These are phyloP conservation scores for Termitomyces sp. DNA, from an alignment of 768 basidiomycete genomes.

Conservation along the genomic window DNA sequence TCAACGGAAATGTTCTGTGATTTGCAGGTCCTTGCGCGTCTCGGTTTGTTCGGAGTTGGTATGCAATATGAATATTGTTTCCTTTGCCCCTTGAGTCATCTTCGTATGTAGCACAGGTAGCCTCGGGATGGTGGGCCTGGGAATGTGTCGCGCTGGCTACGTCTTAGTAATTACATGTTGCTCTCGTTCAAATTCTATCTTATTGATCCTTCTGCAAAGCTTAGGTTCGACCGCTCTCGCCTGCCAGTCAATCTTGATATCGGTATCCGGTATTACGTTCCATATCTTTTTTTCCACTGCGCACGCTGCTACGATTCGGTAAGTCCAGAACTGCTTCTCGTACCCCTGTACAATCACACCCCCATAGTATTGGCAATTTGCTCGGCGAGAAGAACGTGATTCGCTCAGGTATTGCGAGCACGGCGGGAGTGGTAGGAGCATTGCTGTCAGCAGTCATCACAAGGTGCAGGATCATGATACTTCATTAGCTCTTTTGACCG, in stretches of 20 bases:
- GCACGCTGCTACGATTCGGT: conserved; percentile 82
- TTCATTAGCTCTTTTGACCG: not conserved
- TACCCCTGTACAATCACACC: not conserved
- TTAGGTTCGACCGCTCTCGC: conserved; percentile 78
- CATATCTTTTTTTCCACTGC: conserved; percentile 79
- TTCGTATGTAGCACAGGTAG: conserved; percentile 50
- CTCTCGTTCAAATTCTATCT: not conserved
- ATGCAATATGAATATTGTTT: conserved; percentile 9
- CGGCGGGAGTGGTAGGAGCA: conserved; percentile 49
- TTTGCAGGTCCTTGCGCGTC: conserved; percentile 56
- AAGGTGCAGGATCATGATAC: not conserved
- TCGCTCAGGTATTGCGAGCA: conserved; percentile 20
- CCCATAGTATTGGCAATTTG: conserved; percentile 5
- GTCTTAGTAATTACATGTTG: conserved; percentile 25
- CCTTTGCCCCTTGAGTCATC: not conserved
- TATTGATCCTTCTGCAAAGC: conserved; percentile 25
- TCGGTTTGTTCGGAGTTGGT: conserved; percentile 83
- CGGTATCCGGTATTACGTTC: conserved; percentile 66
- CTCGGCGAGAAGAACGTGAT: conserved; percentile 8
- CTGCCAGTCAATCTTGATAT: conserved; percentile 77
- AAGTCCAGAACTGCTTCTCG: not conserved
- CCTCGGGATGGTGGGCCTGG: conserved; percentile 97
- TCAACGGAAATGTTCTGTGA: conserved; percentile 54
- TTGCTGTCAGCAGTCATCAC: not conserved
- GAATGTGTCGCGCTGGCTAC: conserved; percentile 64